Base-by-base conservation (phyloP, 768 basidiomycete genomes). In the Russula ochroleuca region DNA sequence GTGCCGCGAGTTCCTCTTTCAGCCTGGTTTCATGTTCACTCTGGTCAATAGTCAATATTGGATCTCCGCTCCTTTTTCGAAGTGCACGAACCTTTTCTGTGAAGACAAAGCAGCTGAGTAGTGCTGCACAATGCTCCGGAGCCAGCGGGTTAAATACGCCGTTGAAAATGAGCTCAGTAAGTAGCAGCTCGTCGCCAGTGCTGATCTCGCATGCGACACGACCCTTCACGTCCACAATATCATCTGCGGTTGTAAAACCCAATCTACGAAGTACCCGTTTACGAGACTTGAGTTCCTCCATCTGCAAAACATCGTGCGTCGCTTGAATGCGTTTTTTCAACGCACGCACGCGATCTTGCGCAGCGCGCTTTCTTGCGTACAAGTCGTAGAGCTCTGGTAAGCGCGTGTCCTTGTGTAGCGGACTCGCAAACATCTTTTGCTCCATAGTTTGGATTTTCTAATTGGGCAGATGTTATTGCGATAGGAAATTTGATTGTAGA, bases 61-160 rank as follows among this genome's bases (percentile, higher is more conserved):
- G 37, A 49, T 19, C 19, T 31, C 21, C n/a, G 23, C 11, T 38
- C n/a, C 19, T 33, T 49, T 48, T 10, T 55, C 25, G 10, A 41
- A n/a, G 45, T 21, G 53, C 47, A 49, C 65, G 13, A 13, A 90
- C 96, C 85, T 98, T 98, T 75, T 99, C 97, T 4, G 87, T 83
- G 75, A 98, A 98, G 38, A 99, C 97, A 72, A 99, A 99, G 72
- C 96, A 98, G 70, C 94, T 96, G 17, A 98, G 78, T n/a, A 99
- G 73, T 2, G 92, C 90, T 0, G 96, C 95, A 70, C 88, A 92
- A 62, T 98, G 93, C 70, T 98, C 95, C 0, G 97, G 96, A 1
- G 82, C 78, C 53, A 99, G 74, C 3, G 90, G 73, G 71, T 97
- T 98, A 81, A 99, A 99, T 23, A 86, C 89, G 61, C 97, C 97